These are phyloP conservation scores for Scutellaria barbata DNA, from an alignment of 257 asterid species.

Conservation along the genomic window DNA sequence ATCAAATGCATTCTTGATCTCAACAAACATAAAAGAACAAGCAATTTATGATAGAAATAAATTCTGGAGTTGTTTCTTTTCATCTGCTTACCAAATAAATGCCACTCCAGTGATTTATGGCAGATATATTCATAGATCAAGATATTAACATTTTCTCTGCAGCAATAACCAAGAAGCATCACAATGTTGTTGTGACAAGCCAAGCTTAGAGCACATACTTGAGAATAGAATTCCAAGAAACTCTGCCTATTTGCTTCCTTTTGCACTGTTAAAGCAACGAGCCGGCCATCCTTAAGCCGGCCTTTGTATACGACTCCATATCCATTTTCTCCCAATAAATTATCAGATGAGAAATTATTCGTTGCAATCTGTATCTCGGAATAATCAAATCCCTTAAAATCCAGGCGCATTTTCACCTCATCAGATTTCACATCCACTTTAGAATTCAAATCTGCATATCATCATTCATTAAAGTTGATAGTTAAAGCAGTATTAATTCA, in stretches of 20 bases:
- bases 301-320: conserved; percentile 69
- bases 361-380: conserved; percentile 67
- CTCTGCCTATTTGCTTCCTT: conserved; percentile 59
- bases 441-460: conserved; percentile 37
- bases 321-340: conserved; percentile 73
- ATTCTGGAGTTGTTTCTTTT: background rate
- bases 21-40: background rate
- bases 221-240: conserved; percentile 52
- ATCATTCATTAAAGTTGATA: conserved; percentile 17
- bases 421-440: conserved; percentile 37
- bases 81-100: conserved; percentile 60
- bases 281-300: conserved; percentile 58
- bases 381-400: conserved; percentile 52
- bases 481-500: background rate
- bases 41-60: background rate
- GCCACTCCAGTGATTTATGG: conserved; percentile 74
- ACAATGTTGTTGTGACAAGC: conserved; percentile 68
- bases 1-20: background rate
- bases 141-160: conserved; percentile 53
- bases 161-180: conserved; percentile 70
- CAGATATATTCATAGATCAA: conserved; percentile 67
- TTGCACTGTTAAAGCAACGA: conserved; percentile 59
- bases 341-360: conserved; percentile 56
- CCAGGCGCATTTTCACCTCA: conserved; percentile 47
- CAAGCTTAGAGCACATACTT: conserved; percentile 48